Evolutionary conservation across 805 yeast species (phyloP).

Genomic region (Saturnispora bothae): DNA sequence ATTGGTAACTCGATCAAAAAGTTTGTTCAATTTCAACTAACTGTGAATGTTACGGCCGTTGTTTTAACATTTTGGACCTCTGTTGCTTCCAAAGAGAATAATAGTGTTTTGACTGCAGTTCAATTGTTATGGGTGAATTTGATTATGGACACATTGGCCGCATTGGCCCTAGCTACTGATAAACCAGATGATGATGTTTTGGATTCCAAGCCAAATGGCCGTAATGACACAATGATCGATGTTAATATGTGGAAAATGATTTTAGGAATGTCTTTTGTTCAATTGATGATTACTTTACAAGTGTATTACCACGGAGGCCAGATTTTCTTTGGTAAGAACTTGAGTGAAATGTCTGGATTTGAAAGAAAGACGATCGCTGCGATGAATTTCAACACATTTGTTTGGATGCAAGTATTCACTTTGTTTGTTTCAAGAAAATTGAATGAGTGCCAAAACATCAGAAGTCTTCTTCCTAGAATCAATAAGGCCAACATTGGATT

Average conservation of each 20-base stretch:
- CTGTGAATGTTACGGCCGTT: slow-evolving; percentile 96
- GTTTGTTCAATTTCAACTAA: slow-evolving; percentile 91
- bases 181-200: slow-evolving; percentile 81
- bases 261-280: slow-evolving; percentile 72
- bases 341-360: slow-evolving; percentile 25
- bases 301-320: slow-evolving; percentile 69
- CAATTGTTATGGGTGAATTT: slow-evolving; percentile 95
- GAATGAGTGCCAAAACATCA: slow-evolving; percentile 54
- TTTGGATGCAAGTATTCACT: slow-evolving; percentile 95
- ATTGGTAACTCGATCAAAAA: slow-evolving; percentile 91
- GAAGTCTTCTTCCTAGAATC: slow-evolving; percentile 55
- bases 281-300: slow-evolving; percentile 67
- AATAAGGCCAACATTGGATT: slow-evolving; percentile 64
- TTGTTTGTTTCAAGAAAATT: slow-evolving; percentile 82
- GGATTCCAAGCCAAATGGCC: slow-evolving; percentile 74
- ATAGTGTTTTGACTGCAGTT: slow-evolving; percentile 90
- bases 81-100: slow-evolving; percentile 67
- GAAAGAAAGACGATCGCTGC: slow-evolving; percentile 58
- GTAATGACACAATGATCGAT: slow-evolving; percentile 68
- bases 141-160: slow-evolving; percentile 98
- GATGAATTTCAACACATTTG: slow-evolving; percentile 90
- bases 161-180: slow-evolving; percentile 94
- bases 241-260: slow-evolving; percentile 99
- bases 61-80: slow-evolving; percentile 88
- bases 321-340: slow-evolving; percentile 37